phyloP scores from a whole-genome alignment of 768 basidiomycete species.

The Agaricus sinodeliciosus region DNA sequence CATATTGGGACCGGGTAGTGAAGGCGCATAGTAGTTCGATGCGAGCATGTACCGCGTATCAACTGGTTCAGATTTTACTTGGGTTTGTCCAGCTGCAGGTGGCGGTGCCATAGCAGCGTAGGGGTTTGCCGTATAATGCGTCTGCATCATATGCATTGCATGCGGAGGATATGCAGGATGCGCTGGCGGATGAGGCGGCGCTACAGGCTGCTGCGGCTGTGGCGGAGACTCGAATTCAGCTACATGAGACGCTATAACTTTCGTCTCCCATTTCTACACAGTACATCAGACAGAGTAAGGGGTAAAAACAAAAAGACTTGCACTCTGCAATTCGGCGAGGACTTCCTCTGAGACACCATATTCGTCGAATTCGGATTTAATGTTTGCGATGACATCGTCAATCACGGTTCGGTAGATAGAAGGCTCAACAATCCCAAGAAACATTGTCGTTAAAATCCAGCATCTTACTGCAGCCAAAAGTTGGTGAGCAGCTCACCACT shows the following conservation, averaged over 20 bases:
- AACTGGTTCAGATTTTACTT: constrained; percentile 70
- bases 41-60: constrained; percentile 61
- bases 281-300: constrained; percentile 9
- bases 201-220: constrained; percentile 27
- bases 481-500: constrained; percentile 87
- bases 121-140: constrained; percentile 50
- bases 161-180: constrained; percentile 54
- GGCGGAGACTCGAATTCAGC: constrained; percentile 78
- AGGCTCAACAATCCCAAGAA: constrained; percentile 59
- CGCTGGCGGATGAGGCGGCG: constrained; percentile 37
- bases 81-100: constrained; percentile 29
- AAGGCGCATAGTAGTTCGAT: constrained; percentile 35
- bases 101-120: constrained; percentile 40
- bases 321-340: constrained; percentile 80
- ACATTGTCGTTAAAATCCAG: constrained; percentile 43
- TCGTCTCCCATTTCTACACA: constrained; percentile 90
- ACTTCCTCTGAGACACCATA: constrained; percentile 92
- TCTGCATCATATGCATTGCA: constrained; percentile 51
- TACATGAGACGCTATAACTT: constrained; percentile 89
- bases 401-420: constrained; percentile 88
- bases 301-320: constrained; percentile 38
- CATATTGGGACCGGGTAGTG: constrained; percentile 60
- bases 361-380: constrained; percentile 94
- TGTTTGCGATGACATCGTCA: constrained; percentile 86
- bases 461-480: constrained; percentile 49